These are phyloP conservation scores for Ascochyta clinopodiicola DNA, from an alignment of 2,329 filamentous ascomycete genomes.

Conservation along the genomic window DNA sequence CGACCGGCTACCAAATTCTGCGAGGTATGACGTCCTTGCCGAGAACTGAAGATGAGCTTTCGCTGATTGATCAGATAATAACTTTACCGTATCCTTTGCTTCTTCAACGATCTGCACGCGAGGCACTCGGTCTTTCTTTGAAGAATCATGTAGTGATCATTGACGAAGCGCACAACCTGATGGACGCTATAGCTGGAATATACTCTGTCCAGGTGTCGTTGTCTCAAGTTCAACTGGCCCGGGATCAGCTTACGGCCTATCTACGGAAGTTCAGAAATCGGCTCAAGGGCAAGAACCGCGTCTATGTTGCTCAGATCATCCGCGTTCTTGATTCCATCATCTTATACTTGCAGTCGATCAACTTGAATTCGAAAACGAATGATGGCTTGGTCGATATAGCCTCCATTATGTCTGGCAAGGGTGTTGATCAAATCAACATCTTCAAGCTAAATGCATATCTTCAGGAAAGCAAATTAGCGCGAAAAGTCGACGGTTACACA, in stretches of 20 bases:
- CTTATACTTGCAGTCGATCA: slow-evolving; percentile 67
- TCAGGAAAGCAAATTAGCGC: slow-evolving; percentile 87
- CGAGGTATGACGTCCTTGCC: slow-evolving; percentile 58
- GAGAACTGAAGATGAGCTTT: too few species aligned
- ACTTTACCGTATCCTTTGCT: slow-evolving; percentile 92
- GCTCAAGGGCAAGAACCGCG: slow-evolving; percentile 87
- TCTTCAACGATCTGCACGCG: slow-evolving; percentile 83
- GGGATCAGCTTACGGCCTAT: slow-evolving; percentile 80
- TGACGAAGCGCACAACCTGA: slow-evolving; percentile 96
- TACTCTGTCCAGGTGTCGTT: slow-evolving; percentile 80
- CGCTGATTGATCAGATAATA: slow-evolving; percentile 65
- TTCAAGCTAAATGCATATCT: slow-evolving; percentile 88
- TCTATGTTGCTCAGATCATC: slow-evolving; percentile 87
- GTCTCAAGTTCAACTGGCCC: slow-evolving; percentile 73
- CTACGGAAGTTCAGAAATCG: slow-evolving; percentile 86
- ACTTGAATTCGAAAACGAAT: slow-evolving; percentile 46
- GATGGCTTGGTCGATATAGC: slow-evolving; percentile 75
- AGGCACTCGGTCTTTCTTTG: slow-evolving; percentile 84
- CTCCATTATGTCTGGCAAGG: slow-evolving; percentile 79
- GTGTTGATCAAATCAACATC: slow-evolving; percentile 93
- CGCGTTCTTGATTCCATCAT: slow-evolving; percentile 81
- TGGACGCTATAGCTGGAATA: slow-evolving; percentile 90
- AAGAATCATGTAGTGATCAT: slow-evolving; percentile 92
- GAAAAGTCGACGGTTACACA: slow-evolving; percentile 92
- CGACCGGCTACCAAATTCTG: slow-evolving; percentile 80